phyloP scores from a whole-genome alignment of 345 rosid species.

The Cardamine chenopodiifolia region DNA sequence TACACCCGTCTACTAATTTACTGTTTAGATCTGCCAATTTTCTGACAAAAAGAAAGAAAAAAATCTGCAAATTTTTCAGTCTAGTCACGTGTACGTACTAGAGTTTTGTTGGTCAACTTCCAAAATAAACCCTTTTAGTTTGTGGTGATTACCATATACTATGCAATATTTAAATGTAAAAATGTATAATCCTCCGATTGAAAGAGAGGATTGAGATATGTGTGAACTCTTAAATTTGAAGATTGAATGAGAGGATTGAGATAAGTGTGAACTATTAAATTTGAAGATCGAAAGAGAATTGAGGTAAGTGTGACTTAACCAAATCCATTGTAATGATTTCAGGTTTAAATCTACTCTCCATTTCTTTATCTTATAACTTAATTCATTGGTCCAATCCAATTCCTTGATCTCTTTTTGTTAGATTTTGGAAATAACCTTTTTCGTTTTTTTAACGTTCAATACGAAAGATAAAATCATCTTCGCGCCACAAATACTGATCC shows the following conservation, averaged over 20 bases:
- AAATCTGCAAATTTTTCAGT: neutral
- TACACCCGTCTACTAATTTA: no score
- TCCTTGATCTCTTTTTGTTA: neutral
- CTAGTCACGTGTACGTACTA: neutral
- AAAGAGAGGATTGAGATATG: neutral
- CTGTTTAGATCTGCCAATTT: neutral
- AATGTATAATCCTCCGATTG: neutral
- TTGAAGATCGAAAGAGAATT: neutral
- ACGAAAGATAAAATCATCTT: neutral
- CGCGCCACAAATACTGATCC: neutral
- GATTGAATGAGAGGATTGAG: neutral
- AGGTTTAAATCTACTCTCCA: constrained; percentile 6
- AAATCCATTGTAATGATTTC: constrained; percentile 4
- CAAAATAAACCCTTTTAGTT: neutral
- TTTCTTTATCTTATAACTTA: neutral
- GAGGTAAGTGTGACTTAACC: neutral
- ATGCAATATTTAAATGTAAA: neutral
- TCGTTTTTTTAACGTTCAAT: neutral
- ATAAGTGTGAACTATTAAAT: constrained; percentile 3
- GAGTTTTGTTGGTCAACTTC: neutral
- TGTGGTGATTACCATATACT: neutral
- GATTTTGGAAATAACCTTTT: neutral
- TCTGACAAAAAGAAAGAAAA: neutral
- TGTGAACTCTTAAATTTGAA: neutral
- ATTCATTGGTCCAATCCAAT: neutral